These are phyloP conservation scores for Saccharomycopsis malanga DNA, from an alignment of 805 yeast species.

Conservation along the genomic window DNA sequence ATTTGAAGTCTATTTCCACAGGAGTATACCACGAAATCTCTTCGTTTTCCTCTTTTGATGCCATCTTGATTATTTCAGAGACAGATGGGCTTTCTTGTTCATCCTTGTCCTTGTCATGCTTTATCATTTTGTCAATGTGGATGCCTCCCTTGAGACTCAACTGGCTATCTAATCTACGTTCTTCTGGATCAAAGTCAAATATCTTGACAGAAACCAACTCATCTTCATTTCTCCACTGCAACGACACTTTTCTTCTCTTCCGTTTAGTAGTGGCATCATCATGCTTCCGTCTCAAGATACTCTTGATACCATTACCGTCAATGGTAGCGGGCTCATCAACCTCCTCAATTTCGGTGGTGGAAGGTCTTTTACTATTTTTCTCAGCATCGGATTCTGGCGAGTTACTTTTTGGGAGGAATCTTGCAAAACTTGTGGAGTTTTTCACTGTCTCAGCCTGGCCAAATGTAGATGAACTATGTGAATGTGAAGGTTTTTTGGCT, in stretches of 20 bases:
- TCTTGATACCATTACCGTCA: constrained; percentile 12
- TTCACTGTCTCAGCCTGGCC: constrained; percentile 4
- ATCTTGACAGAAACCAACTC: constrained; percentile 7
- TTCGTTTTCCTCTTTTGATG: constrained; percentile 19
- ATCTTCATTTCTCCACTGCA: constrained; percentile 16
- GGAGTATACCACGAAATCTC: constrained; percentile 25
- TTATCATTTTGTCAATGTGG: constrained; percentile 4
- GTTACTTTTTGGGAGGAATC: constrained; percentile 11
- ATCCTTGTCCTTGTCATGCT: neutral
- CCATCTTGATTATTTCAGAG: neutral
- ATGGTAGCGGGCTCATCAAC: constrained; percentile 14
- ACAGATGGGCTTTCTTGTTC: neutral
- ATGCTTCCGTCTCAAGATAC: constrained; percentile 19
- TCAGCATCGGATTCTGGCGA: neutral
- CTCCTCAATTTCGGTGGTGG: constrained; percentile 8
- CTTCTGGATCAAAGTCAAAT: constrained; percentile 21
- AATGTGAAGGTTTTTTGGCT: constrained; percentile 8
- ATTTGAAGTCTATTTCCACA: constrained; percentile 20
- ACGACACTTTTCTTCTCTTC: constrained; percentile 18
- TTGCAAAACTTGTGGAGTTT: constrained; percentile 15
- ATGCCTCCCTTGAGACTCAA: neutral
- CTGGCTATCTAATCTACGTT: constrained; percentile 10
- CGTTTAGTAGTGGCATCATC: constrained; percentile 17
- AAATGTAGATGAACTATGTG: constrained; percentile 9
- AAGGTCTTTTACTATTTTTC: neutral